Base-by-base conservation (phyloP, 1,284 basidiomycete genomes). In the Porodaedalea pini region DNA sequence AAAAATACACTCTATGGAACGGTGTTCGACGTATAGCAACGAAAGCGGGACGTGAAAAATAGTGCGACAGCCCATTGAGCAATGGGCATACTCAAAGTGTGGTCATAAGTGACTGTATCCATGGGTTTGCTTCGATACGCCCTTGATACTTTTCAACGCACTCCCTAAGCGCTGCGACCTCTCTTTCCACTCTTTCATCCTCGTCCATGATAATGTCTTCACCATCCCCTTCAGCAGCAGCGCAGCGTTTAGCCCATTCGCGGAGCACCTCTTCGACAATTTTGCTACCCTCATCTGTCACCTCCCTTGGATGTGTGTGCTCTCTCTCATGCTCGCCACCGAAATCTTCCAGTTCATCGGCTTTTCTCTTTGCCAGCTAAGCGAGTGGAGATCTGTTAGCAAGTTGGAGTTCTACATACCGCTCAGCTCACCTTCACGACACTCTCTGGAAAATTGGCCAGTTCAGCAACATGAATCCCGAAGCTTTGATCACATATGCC, bases 381-480 rank as follows among this genome's bases (percentile, higher is more conserved):
- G 41, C 50, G 29, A 56, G 23, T 40, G 34, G 25, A 53, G 21
- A 39, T 39, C 39, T 40, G 5, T n/a, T 19, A 4, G 19, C 27
- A 25, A 34, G n/a, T 37, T 2, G 36, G 39, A 41, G 51, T 23
- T 49, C 40, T 19, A 15, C 19, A 13, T n/a, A 43, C 21, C 27
- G 45, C 6, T 43, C 10, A 31, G 65, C 75, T 63, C 50, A 94
- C 91, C 77, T 88, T 92, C 60, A 98, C 85, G 3, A 99, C 95
- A 61, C 85, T 88, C 56, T 95, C 90, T 0, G 96, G 97, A 73
- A 99, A 99, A 68, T 96, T 93, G 10, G 97, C 96, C 36, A 99
- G 77, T 69, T 96, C 85, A 0, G 97, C 97, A 19, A 99, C 97
- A 65, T 99, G 95, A 45, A 99, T 99, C 73, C 97, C 97, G 67